These are phyloP conservation scores for Colletotrichum limetticola DNA, from an alignment of 2,329 filamentous ascomycete genomes.

Conservation along the genomic window DNA sequence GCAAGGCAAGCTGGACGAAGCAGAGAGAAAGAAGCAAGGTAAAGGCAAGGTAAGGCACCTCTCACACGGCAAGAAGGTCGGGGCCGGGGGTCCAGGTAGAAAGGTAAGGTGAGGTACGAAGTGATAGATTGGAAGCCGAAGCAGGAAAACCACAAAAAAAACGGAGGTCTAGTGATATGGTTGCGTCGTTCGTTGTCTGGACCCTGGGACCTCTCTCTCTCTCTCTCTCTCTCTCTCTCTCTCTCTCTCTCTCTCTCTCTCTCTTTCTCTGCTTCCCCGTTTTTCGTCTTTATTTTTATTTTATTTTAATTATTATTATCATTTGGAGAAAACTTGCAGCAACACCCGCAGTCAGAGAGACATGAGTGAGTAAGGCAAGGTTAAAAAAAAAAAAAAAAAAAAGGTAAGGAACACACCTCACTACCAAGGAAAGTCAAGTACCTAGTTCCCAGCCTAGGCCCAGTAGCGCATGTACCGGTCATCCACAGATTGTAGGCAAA, in stretches of 20 bases:
- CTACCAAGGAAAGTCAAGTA: background rate
- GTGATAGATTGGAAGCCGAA: conserved; percentile 24
- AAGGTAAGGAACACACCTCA: background rate
- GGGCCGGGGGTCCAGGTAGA: conserved; percentile 1
- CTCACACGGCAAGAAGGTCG: background rate
- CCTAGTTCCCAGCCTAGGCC: background rate
- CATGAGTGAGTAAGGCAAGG: background rate
- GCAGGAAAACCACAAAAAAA: conserved; percentile 12
- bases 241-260: conserved; percentile 1
- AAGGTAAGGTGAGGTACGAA: background rate
- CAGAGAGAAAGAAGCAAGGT: conserved; percentile 8
- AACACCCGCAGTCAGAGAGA: background rate
- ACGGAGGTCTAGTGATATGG: conserved; percentile 32
- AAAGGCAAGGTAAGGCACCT: background rate
- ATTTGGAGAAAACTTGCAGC: background rate
- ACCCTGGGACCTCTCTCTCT: conserved; percentile 3
- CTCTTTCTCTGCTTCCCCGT: background rate
- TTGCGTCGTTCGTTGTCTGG: conserved; percentile 37
- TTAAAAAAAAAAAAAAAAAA: background rate
- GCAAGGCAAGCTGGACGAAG: conserved; percentile 1
- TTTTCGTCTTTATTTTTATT: background rate
- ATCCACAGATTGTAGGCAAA: background rate
- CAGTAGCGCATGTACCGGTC: background rate
- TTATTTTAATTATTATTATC: background rate
- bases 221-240: background rate